Evolutionary conservation across 2,329 filamentous ascomycete species (phyloP).

Genomic region (Geosmithia putterillii): DNA sequence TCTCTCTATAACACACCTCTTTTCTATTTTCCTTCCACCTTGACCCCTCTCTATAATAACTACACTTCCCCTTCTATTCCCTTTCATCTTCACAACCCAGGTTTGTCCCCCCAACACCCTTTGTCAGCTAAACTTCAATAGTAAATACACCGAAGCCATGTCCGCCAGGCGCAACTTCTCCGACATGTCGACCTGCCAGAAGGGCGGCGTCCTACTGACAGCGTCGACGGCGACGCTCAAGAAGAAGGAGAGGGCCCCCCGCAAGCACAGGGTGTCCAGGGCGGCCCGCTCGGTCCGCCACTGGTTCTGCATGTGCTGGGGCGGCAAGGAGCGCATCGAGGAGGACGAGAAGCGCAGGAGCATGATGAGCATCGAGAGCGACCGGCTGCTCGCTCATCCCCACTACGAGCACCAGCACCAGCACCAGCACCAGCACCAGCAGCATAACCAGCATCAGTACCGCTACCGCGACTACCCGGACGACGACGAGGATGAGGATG

Average conservation of each 20-base stretch:
- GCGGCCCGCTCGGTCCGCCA: neutral
- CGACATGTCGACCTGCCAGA: neutral
- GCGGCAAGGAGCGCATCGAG: neutral
- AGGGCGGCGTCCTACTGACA: neutral
- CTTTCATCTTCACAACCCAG: too few relatives aligned
- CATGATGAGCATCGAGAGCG: neutral
- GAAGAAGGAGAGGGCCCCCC: neutral
- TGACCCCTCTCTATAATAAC: neutral
- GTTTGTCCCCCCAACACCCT: too few relatives aligned
- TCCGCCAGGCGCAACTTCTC: neutral
- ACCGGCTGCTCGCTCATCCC: neutral
- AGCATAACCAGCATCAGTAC: neutral
- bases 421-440: neutral
- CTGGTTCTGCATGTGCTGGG: constrained; percentile 1
- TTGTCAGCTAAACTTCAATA: too few relatives aligned
- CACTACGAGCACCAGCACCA: neutral
- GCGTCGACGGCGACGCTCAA: neutral
- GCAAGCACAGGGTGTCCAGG: neutral
- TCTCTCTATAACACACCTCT: neutral
- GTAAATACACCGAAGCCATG: too few relatives aligned
- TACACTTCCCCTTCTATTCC: too few relatives aligned
- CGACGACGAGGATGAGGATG: neutral
- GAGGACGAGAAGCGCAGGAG: neutral
- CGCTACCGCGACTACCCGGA: neutral
- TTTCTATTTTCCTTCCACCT: neutral